Base-by-base conservation (phyloP, 805 yeast species). In the Candida pseudofarinosa region DNA sequence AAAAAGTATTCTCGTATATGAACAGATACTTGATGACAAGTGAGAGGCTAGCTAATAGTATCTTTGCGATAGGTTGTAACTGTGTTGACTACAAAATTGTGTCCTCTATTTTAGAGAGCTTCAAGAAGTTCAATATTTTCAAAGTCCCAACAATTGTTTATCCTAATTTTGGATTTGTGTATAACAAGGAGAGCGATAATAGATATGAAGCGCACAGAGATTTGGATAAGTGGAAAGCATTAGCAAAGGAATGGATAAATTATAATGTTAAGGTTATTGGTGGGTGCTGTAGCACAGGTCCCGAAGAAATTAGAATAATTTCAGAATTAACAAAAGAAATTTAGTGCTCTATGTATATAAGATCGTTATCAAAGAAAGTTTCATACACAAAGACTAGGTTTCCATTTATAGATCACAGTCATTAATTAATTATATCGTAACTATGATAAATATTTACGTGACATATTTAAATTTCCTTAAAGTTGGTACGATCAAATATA, bases 161-260 rank as follows among this genome's bases (percentile, higher is more conserved):
- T 57, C 95, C 95, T 7, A 87, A 87, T 60, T 79, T 86, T 36
- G 93, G 93, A 1, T 88, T 82, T 54, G 58, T 67, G 6, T 83
- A 81, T 55, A 80, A 81, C 51, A 76, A 73, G 26, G 50, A 51
- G 5, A 23, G 10, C 28, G 65, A 65, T 8, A 71, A 75, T 44
- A 49, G 58, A 38, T 59, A 52, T 43, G 53, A 53, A 6, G 46
- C 40, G 15, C 35, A 35, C 3, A 48, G 41, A 32, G 52, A 48
- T 38, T 45, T 49, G 6, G 51, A 47, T 4, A 49, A 54, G 2
- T 73, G 85, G 76, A 60, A 55, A 2, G 49, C 57, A 3, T 61
- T 65, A 18, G 71, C 71, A 2, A 42, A 53, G 20, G 54, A 59
- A 15, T 77, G 83, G 77, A 47, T 63, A 16, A 39, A 50, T 1